These are phyloP conservation scores for Mesostigma viride DNA, from an alignment of 139 green algal genomes.

Conservation along the genomic window DNA sequence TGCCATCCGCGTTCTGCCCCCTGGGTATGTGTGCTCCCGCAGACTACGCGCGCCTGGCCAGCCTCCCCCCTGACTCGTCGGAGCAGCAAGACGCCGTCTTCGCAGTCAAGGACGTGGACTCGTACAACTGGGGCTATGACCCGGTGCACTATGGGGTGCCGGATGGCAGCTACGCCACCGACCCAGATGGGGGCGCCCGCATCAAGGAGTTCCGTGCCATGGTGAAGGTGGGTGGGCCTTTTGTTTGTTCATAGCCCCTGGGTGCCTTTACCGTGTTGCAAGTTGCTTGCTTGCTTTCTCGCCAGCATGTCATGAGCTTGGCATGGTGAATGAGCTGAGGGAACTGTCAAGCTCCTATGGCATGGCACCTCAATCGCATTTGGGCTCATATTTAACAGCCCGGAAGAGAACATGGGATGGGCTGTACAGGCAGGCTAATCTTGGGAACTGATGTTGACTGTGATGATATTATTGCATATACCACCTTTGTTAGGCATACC, in stretches of 20 bases:
- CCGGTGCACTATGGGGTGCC: constrained; percentile 74
- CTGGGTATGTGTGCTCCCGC: neutral
- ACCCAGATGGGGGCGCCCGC: constrained; percentile 56
- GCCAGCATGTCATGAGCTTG: neutral
- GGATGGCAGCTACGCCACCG: constrained; percentile 67
- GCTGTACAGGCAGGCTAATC: no score
- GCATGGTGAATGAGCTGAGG: no score
- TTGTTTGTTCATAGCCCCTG: neutral
- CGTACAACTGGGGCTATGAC: constrained; percentile 84
- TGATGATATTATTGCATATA: no score
- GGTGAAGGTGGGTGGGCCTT: constrained; percentile 34
- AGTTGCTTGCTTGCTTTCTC: no score
- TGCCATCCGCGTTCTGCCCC: no score
- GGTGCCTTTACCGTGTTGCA: neutral
- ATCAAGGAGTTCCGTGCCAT: constrained; percentile 66
- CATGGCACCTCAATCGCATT: no score
- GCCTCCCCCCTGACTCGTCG: constrained; percentile 36
- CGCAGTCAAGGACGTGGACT: constrained; percentile 51
- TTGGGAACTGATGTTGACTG: no score
- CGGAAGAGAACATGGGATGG: no score
- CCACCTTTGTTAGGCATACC: no score
- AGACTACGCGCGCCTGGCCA: constrained; percentile 18
- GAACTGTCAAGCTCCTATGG: no score
- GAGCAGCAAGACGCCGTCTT: constrained; percentile 54
- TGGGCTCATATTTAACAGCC: no score